phyloP scores from a whole-genome alignment of 2,329 filamentous ascomycete genomes.

The Coleophoma eucalyptorum region DNA sequence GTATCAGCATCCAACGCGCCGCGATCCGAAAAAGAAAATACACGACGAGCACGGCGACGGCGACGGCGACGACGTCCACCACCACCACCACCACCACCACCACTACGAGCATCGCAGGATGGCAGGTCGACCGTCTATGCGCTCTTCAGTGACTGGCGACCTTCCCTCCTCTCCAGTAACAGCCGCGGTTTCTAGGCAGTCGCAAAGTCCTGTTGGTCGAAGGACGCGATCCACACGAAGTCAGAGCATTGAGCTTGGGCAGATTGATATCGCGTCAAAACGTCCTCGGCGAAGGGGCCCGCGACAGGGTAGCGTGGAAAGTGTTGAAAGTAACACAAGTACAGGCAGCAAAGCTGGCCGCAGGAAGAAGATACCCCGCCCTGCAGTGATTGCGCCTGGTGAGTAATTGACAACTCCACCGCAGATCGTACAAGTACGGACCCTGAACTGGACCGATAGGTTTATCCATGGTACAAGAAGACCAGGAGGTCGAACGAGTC shows the following conservation, averaged over 20 bases:
- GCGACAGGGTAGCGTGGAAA: conserved; percentile 19
- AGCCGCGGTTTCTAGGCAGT: conserved; percentile 2
- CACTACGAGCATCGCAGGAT: background rate
- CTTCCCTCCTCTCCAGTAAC: conserved; percentile 23
- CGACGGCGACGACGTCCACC: background rate
- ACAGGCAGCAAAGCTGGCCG: conserved; percentile 10
- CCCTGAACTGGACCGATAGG: conserved; percentile 15
- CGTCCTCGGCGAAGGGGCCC: conserved; percentile 1
- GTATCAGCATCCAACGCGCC: too few species aligned
- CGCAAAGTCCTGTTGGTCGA: conserved; percentile 14
- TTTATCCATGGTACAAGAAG: conserved; percentile 23
- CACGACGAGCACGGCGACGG: background rate
- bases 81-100: background rate
- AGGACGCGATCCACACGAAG: conserved; percentile 30
- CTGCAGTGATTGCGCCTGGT: background rate
- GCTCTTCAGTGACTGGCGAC: conserved; percentile 14
- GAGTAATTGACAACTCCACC: conserved; percentile 9
- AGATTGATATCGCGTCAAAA: conserved; percentile 2
- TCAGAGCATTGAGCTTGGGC: conserved; percentile 30
- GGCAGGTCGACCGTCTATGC: conserved; percentile 12
- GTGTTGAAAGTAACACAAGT: conserved; percentile 14
- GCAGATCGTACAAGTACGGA: background rate
- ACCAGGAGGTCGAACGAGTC: conserved; percentile 5
- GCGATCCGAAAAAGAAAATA: background rate
- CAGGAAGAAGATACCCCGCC: conserved; percentile 9